Base-by-base conservation (phyloP, 1,284 basidiomycete genomes). In the Naganishia cerealis region DNA sequence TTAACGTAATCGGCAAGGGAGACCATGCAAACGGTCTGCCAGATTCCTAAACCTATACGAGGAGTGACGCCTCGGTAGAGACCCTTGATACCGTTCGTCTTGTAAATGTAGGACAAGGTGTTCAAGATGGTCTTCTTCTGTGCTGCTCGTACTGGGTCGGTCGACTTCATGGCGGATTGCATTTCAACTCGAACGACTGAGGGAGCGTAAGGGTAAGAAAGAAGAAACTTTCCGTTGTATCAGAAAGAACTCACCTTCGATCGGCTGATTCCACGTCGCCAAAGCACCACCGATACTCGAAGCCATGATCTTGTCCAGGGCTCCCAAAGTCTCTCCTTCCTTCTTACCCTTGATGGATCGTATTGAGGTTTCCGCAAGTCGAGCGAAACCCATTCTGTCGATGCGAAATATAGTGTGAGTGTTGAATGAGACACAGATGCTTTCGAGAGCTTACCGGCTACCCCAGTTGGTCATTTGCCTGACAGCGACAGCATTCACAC, bases 401-500 rank as follows among this genome's bases (percentile, higher is more conserved):
- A 52, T 26, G 16, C 24, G 33, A 2, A 15, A 57, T 54, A 52
- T 21, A 57, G 54, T 48, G 9, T 26, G 18, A 42, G 38, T 13
- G 5, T 39, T 7, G 21, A 24, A 24, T 16, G n/a, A n/a, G 4
- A 12, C 8, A 33, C 12, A 21, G 40, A 53, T 2, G 38, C 13
- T 18, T 29, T 16, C 38, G 13, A 50, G 21, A 24, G 21, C 87
- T 71, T 72, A 92, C 89, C 94, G 89, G 72, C 92, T 94, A 72
- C 96, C 96, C 96, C 96, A 99, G 84, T 99, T 99, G 61, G 96
- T 99, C 80, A 92, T 94, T 81, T 98, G 95, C 62, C 95, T 88
- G 57, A 98, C 85, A 61, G 94, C 96, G 58, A 99, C 96, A 29
- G 96, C 96, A 76, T 99, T 98, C 71, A 99, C 96, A 82, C 96